Base-by-base conservation (phyloP, 305 asterid species). In the Fraxinus albicans region DNA sequence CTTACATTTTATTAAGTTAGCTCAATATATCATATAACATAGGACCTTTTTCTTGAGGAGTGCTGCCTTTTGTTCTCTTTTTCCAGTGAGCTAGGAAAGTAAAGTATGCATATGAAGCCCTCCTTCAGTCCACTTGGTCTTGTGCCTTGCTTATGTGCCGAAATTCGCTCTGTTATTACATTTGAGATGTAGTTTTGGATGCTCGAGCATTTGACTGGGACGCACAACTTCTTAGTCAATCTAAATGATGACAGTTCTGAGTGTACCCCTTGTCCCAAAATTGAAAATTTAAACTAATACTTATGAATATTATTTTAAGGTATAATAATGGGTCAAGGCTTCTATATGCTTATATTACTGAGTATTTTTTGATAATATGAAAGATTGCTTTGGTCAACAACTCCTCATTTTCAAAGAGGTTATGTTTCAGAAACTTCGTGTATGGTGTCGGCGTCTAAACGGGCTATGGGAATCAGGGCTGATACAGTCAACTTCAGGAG, bases 361-460 rank as follows among this genome's bases (percentile, higher is more conserved):
- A 73, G 50, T 73, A 34, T 15, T 34, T 31, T 17, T 70, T 35
- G 77, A 21, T 36, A 17, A 34, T 35, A 35, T 17, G 27, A 34
- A 73, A 73, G 47, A 35, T 73, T 73, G 27, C 77, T 34, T 73
- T 73, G 44, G 29, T 35, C 77, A 73, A 27, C 47, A 73, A 73
- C 6, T 73, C 50, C 77, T 73, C 77, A 73, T 73, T 73, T 17
- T 35, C 77, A 73, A 73, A 35, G 50, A 73, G 29, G 6, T 73
- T 35, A 17, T 73, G 77, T 73, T 73, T 73, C 77, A 73, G 77
- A 73, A 73, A 73, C 77, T 73, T 73, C 50, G 50, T 7, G 53
- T 73, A 31, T 73, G 77, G 77, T 73, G 77, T 73, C 17, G 50
- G 77, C 1, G 50, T 17, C 77, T 17, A 34, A 73, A 73, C 2